These are phyloP conservation scores for Tetragonia tetragonoides DNA, from an alignment of 148 eudicot species.

Conservation along the genomic window DNA sequence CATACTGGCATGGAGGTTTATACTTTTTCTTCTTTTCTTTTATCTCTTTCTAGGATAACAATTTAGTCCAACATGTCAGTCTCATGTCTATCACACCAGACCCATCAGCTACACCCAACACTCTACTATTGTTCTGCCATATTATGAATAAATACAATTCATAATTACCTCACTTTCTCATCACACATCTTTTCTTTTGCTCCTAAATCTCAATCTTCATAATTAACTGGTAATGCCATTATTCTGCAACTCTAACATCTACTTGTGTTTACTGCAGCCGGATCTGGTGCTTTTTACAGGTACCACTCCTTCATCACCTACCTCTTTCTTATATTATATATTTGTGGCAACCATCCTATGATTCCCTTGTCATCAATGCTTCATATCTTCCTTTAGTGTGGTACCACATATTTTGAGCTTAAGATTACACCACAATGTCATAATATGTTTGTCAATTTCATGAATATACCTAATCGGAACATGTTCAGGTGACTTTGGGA, in stretches of 20 bases:
- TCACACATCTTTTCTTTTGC: neutral
- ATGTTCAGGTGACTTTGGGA: constrained; percentile 81
- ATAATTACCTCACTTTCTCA: neutral
- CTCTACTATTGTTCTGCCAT: neutral
- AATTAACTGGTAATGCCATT: constrained; percentile 3
- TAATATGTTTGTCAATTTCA: neutral
- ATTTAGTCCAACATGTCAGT: neutral
- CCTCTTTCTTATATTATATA: neutral
- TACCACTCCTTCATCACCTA: constrained; percentile 27
- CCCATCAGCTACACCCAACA: neutral
- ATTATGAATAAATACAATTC: neutral
- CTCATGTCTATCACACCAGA: neutral
- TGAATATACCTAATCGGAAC: neutral
- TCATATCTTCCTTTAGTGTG: neutral
- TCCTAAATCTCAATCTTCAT: neutral
- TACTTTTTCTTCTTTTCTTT: neutral
- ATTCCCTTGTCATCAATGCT: neutral
- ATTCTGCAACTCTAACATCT: constrained; percentile 26
- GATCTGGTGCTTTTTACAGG: constrained; percentile 94
- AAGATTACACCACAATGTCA: neutral
- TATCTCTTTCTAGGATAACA: neutral
- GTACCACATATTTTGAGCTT: neutral
- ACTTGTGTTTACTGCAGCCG: constrained; percentile 60
- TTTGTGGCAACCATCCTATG: neutral
- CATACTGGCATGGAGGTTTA: neutral